Evolutionary conservation across 441 rosid genomes (phyloP), one percentile per base, ranked within the genome.

Genomic region (Hura crepitans): DNA sequence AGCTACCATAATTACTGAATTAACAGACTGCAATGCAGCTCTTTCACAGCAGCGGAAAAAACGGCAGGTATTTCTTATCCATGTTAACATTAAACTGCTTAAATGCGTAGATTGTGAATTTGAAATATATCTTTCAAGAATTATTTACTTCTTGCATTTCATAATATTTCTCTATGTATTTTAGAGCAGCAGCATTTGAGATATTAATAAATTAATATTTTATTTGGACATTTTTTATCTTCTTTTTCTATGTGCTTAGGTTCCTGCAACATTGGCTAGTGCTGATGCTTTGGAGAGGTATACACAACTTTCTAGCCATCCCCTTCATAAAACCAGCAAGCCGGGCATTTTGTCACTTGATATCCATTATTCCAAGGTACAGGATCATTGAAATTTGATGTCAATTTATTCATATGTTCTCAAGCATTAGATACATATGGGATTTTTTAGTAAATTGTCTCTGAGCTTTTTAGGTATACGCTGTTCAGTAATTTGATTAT

Each of bases 221-320:
- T 61, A 5, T 43, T 10, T 31, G 3, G 13, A 28, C 31, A 23
- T 71, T 37, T 69, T 55, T 73, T 62, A 27, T 57, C 47, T 64
- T 61, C 55, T 23, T 12, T 51, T 49, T 58, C n/a, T 25, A 18
- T 67, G 5, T 67, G 39, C 30, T 51, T 75, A 96, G 99, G 81
- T 87, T 50, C 85, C 98, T 77, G 60, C 90, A 73, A 82, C 97
- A 13, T 80, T 93, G 83, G 93, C 95, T 68, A 71, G 97, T 23
- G 55, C 83, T 66, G 92, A 85, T 73, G 84, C 75, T 73, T 42
- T 96, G 76, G 96, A 89, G 88, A 87, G 84, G 75, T 93, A 79
- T 77, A 96, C 97, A 33, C 97, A 93, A 76, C 86, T 93, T 70
- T 86, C 97, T 39, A 93, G 98, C 84, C 97, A 93, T 76, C 99